Conservation (phyloP, 805 yeast species). For the Kuraishia capsulata region DNA sequence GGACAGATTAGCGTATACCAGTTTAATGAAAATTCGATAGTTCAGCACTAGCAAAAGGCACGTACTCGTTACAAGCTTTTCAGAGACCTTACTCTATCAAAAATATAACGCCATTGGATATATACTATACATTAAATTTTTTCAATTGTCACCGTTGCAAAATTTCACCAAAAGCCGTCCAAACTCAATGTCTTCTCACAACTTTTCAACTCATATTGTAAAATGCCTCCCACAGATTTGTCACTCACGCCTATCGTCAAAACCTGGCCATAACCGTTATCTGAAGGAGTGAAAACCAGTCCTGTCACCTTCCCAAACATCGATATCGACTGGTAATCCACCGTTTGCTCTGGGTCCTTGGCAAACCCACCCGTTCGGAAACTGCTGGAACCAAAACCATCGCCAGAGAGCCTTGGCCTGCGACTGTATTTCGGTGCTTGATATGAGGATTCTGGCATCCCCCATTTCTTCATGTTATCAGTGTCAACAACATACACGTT, state of each 20-base stretch:
- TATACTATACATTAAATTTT: too few species aligned
- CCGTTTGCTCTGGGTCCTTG: background rate
- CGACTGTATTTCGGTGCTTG: background rate
- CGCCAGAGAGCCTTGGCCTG: background rate
- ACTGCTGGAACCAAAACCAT: background rate
- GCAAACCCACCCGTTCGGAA: background rate
- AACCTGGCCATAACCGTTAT: constrained; percentile 33
- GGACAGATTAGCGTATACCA: background rate
- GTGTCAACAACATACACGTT: constrained; percentile 39
- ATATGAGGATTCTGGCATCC: background rate
- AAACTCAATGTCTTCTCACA: constrained; percentile 26
- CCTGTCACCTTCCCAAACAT: constrained; percentile 55
- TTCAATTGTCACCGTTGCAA: too few species aligned
- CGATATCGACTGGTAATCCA: constrained; percentile 33
- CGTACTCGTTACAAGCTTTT: too few species aligned
- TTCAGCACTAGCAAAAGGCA: too few species aligned
- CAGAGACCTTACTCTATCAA: too few species aligned
- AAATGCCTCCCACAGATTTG: constrained; percentile 46
- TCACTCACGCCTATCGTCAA: constrained; percentile 49
- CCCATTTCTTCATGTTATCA: background rate
- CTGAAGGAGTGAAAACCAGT: constrained; percentile 33
- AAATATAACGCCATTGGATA: too few species aligned
- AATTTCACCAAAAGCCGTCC: constrained; percentile 20
- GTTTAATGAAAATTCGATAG: too few species aligned
- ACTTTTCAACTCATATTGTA: constrained; percentile 34